Evolutionary conservation across 1,284 basidiomycete genomes (phyloP).

Genomic region (Tilletia walkeri): DNA sequence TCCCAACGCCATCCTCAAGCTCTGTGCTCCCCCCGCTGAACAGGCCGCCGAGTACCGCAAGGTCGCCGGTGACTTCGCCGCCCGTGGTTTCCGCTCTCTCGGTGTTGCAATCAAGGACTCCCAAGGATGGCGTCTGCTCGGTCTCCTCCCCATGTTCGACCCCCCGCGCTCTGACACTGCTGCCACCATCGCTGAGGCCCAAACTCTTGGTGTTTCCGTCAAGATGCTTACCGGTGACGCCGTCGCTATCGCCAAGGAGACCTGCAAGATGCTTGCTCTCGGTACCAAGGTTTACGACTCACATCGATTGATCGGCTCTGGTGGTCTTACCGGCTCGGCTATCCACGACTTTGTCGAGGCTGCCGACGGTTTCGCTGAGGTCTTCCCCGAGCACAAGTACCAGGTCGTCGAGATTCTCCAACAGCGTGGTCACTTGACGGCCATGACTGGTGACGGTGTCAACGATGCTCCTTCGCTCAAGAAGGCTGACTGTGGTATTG

Average conservation of each 20-base stretch:
- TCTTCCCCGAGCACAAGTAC: constrained; percentile 64
- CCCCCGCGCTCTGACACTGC: constrained; percentile 63
- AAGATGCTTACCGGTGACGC: constrained; percentile 67
- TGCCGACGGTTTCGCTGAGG: constrained; percentile 65
- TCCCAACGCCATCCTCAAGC: constrained; percentile 63
- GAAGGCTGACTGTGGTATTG: constrained; percentile 61
- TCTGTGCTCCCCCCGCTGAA: constrained; percentile 58
- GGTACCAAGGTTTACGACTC: constrained; percentile 64
- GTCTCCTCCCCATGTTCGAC: constrained; percentile 61
- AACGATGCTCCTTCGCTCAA: constrained; percentile 61
- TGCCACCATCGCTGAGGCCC: constrained; percentile 62
- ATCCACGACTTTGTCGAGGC: constrained; percentile 63
- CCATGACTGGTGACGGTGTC: constrained; percentile 60
- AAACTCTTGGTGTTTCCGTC: constrained; percentile 61
- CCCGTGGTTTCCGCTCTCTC: constrained; percentile 62
- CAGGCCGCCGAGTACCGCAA: constrained; percentile 59
- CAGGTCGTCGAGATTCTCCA: constrained; percentile 64
- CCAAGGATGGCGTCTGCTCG: constrained; percentile 61
- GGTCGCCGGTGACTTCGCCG: constrained; percentile 60
- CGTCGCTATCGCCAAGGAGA: constrained; percentile 64
- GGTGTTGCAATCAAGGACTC: constrained; percentile 62
- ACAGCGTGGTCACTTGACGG: constrained; percentile 62
- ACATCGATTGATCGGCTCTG: constrained; percentile 62
- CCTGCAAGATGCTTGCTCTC: constrained; percentile 61
- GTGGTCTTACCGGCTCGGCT: constrained; percentile 62